A percentile compares a stretch with the other conserved stretches of the same genome.
These are phyloP conservation scores for Neodidymelliopsis sp. DNA, from an alignment of 2,329 filamentous ascomycete species.

Conservation along the genomic window DNA sequence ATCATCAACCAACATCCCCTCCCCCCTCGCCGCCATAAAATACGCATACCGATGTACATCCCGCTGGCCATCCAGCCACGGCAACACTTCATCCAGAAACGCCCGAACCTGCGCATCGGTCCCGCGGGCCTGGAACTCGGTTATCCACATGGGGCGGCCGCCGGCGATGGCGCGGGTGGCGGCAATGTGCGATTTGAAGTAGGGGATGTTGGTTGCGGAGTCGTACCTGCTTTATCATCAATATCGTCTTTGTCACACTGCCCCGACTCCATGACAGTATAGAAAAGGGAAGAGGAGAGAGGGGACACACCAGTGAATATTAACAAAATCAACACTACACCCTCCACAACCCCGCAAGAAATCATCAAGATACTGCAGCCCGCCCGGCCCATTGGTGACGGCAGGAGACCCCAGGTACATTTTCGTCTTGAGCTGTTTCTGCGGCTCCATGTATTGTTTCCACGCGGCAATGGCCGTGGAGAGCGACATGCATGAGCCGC, in stretches of 20 bases:
- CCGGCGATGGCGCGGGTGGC: slow-evolving; percentile 55
- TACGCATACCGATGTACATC: slow-evolving; percentile 46
- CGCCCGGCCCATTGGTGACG: slow-evolving; percentile 39
- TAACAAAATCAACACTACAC: slow-evolving; percentile 46
- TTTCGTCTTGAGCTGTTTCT: slow-evolving; percentile 21
- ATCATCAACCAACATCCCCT: slow-evolving; percentile 30
- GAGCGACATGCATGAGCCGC: slow-evolving; percentile 36
- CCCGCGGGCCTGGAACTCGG: slow-evolving; percentile 39
- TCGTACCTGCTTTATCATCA: slow-evolving; percentile 32
- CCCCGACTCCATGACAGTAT: too few relatives aligned
- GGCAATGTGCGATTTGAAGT: slow-evolving; percentile 48
- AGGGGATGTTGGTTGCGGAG: slow-evolving; percentile 23
- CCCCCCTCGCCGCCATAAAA: slow-evolving; percentile 25
- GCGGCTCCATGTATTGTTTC: slow-evolving; percentile 30
- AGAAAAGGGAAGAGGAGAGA: not conserved
- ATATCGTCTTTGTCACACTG: too few relatives aligned
- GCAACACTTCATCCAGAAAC: slow-evolving; percentile 39
- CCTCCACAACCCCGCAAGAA: slow-evolving; percentile 39
- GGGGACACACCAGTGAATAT: slow-evolving; percentile 40
- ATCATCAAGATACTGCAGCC: slow-evolving; percentile 32
- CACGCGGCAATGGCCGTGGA: slow-evolving; percentile 20
- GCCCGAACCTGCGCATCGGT: slow-evolving; percentile 24
- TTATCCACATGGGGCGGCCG: slow-evolving; percentile 54
- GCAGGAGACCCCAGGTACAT: slow-evolving; percentile 42
- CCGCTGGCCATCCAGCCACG: slow-evolving; percentile 42